These are phyloP conservation scores for Solanum lycopersicoides DNA, from an alignment of 257 asterid genomes.

Conservation along the genomic window DNA sequence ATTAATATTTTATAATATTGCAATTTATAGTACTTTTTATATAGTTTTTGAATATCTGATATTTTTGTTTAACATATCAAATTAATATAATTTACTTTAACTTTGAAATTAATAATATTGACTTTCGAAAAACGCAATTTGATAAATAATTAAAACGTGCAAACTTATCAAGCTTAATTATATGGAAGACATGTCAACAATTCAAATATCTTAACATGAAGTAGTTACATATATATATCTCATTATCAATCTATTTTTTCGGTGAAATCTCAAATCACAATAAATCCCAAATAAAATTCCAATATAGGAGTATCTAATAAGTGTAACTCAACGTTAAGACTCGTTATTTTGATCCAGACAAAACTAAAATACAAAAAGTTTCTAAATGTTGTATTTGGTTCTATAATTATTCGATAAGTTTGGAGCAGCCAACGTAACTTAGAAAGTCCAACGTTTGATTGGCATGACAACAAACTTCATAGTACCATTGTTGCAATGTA, in stretches of 20 bases:
- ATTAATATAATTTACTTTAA: too few species aligned
- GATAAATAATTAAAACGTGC: not conserved
- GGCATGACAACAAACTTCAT: slow-evolving; percentile 77
- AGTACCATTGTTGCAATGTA: slow-evolving; percentile 60
- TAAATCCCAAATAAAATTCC: not conserved
- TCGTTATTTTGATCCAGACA: not conserved
- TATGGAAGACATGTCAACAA: too few species aligned
- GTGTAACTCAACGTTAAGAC: not conserved
- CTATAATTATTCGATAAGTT: not conserved
- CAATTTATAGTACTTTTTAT: fast-evolving
- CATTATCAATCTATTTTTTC: not conserved
- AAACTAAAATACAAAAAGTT: not conserved
- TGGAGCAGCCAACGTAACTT: not conserved
- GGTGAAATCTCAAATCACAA: not conserved
- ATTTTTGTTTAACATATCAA: too few species aligned
- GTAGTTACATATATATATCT: not conserved
- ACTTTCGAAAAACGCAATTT: too few species aligned
- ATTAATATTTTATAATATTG: too few species aligned
- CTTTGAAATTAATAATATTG: too few species aligned
- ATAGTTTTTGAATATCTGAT: too few species aligned
- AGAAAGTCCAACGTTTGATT: slow-evolving; percentile 22
- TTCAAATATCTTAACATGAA: not conserved
- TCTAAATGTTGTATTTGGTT: not conserved
- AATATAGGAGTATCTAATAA: not conserved
- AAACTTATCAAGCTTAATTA: not conserved